phyloP scores from a whole-genome alignment of 768 basidiomycete species.

The Chalciporus sphaerocephalus region DNA sequence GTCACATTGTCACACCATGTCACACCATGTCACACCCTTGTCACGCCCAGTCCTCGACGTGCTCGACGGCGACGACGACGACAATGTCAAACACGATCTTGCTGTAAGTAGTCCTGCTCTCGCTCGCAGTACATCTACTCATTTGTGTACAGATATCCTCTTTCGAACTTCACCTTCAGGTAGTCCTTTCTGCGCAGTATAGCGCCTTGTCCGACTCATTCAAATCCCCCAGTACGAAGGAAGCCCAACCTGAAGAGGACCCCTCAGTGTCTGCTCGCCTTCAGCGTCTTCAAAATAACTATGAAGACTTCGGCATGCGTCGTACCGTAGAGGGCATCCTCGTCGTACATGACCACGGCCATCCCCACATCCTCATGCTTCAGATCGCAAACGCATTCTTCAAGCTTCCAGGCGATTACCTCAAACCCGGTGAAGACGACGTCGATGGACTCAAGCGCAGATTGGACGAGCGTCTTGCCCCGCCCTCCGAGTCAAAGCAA shows the following conservation, averaged over 20 bases:
- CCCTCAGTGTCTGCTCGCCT: constrained; percentile 92
- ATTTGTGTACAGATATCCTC: constrained; percentile 55
- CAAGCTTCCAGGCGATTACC: constrained; percentile 98
- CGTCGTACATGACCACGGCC: constrained; percentile 93
- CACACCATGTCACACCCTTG: background rate
- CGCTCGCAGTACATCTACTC: background rate
- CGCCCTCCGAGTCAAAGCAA: constrained; percentile 66
- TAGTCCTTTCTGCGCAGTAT: constrained; percentile 22
- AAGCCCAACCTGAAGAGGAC: constrained; percentile 96
- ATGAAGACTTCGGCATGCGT: constrained; percentile 96
- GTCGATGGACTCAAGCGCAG: constrained; percentile 84
- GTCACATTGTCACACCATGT: background rate
- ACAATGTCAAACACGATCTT: constrained; percentile 52
- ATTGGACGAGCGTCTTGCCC: constrained; percentile 85
- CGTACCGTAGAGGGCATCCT: constrained; percentile 78
- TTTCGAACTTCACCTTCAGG: constrained; percentile 94
- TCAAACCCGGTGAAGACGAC: constrained; percentile 94
- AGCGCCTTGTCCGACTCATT: constrained; percentile 8
- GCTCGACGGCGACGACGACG: constrained; percentile 20
- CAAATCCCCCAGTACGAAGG: constrained; percentile 67
- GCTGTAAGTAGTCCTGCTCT: constrained; percentile 32
- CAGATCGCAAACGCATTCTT: constrained; percentile 99
- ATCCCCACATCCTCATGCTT: constrained; percentile 95
- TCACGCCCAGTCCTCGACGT: constrained; percentile 1
- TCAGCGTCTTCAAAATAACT: constrained; percentile 92